Conservation (phyloP, 2,329 filamentous ascomycete species). For the Colletotrichum sublineola region DNA sequence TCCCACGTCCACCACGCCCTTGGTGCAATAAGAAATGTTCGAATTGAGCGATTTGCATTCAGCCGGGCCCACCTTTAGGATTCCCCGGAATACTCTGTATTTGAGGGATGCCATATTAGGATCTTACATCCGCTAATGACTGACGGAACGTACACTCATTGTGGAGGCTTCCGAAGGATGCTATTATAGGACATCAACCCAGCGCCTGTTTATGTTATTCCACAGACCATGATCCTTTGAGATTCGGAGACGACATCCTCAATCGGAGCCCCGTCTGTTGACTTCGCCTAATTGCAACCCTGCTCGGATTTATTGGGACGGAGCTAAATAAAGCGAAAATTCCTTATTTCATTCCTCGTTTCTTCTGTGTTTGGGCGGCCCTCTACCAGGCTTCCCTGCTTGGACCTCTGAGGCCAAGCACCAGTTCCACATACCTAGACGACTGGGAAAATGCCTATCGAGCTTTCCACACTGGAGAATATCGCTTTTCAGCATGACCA, state of each 20-base stretch:
- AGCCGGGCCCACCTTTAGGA: not conserved
- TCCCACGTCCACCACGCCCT: slow-evolving; percentile 14
- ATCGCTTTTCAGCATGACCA: not conserved
- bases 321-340: slow-evolving; percentile 13
- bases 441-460: slow-evolving; percentile 11
- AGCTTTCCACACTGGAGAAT: slow-evolving; percentile 15
- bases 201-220: not conserved
- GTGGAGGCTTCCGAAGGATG: not conserved
- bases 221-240: not conserved
- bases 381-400: slow-evolving; percentile 20
- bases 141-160: not conserved
- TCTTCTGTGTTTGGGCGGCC: not conserved
- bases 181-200: not conserved
- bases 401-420: not conserved
- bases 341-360: not conserved
- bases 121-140: slow-evolving; percentile 13
- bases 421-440: slow-evolving; percentile 7
- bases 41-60: not conserved
- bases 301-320: slow-evolving; percentile 1
- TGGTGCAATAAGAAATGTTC: not conserved
- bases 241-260: not conserved
- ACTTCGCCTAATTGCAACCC: slow-evolving; percentile 1
- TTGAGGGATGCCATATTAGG: slow-evolving; percentile 9
- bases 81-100: not conserved
- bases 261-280: not conserved